Evolutionary conservation across 2,329 filamentous ascomycete species (phyloP).

Genomic region (Paecilomyces formosus): DNA sequence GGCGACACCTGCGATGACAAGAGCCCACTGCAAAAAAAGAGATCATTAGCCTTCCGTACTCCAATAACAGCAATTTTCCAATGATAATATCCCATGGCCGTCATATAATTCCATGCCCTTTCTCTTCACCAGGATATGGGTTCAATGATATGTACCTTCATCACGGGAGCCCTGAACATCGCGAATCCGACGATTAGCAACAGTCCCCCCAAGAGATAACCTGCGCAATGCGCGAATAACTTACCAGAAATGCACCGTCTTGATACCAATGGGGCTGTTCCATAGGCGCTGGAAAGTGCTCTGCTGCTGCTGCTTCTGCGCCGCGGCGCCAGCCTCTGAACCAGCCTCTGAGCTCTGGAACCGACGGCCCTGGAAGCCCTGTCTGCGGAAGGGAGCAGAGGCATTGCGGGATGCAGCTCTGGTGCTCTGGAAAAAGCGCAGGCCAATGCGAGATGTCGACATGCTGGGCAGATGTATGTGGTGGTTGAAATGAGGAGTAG

Average conservation of each 20-base stretch:
- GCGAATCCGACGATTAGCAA: conserved; percentile 9
- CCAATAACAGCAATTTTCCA: neutral
- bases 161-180: conserved; percentile 70
- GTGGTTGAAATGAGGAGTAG: conserved; percentile 9
- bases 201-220: neutral
- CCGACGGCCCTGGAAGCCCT: conserved; percentile 48
- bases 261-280: conserved; percentile 72
- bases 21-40: conserved; percentile 59
- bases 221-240: neutral
- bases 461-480: conserved; percentile 13
- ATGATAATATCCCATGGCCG: conserved; percentile 2
- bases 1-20: conserved; percentile 85
- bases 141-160: conserved; percentile 56
- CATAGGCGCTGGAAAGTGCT: conserved; percentile 66
- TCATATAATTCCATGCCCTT: neutral
- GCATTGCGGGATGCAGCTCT: conserved; percentile 44
- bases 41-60: neutral
- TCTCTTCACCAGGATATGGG: neutral
- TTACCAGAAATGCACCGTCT: conserved; percentile 98
- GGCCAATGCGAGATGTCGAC: conserved; percentile 52
- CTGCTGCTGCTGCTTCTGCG: conserved; percentile 30
- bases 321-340: conserved; percentile 47
- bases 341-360: conserved; percentile 62
- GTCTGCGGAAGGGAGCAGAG: conserved; percentile 49
- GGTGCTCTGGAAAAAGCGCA: conserved; percentile 50